Evolutionary conservation across 768 basidiomycete genomes (phyloP).

Genomic region (Suillus placidus): DNA sequence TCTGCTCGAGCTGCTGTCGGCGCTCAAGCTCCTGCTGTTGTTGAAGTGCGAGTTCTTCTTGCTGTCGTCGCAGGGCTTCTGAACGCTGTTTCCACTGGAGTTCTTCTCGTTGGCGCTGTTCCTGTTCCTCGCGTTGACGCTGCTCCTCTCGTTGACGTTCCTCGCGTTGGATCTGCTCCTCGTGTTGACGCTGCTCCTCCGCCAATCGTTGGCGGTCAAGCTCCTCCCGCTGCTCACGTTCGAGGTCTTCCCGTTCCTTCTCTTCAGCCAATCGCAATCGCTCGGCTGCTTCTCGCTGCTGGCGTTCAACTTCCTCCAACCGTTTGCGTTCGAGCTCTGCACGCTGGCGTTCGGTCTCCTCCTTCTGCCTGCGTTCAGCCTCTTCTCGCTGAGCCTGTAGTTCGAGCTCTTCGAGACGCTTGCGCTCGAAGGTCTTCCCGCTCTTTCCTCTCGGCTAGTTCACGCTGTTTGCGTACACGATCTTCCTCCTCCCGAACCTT

Average conservation of each 20-base stretch:
- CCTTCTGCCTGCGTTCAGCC: slow-evolving; percentile 11
- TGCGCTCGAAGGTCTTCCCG: slow-evolving; percentile 15
- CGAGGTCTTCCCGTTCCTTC: neutral
- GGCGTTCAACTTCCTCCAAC: slow-evolving; percentile 14
- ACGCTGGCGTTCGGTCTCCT: slow-evolving; percentile 24
- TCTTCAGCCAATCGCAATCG: slow-evolving; percentile 11
- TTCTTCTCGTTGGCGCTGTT: slow-evolving; percentile 6
- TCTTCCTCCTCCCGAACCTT: slow-evolving; percentile 8
- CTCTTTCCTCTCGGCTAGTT: slow-evolving; percentile 12
- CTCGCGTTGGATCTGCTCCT: neutral
- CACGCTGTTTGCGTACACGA: neutral
- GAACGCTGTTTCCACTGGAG: slow-evolving; percentile 7
- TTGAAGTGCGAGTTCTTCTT: slow-evolving; percentile 4
- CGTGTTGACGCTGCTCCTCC: slow-evolving; percentile 2
- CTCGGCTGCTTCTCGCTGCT: slow-evolving; percentile 11
- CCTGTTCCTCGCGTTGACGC: neutral
- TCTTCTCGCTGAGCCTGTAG: slow-evolving; percentile 7
- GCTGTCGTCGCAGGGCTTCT: slow-evolving; percentile 4
- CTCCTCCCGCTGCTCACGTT: slow-evolving; percentile 1
- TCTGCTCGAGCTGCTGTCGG: slow-evolving; percentile 6
- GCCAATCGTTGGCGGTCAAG: neutral
- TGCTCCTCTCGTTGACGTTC: neutral
- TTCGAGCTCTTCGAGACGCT: slow-evolving; percentile 6
- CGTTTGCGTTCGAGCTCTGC: slow-evolving; percentile 20
- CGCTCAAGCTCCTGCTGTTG: slow-evolving; percentile 6